These are phyloP conservation scores for Aureobasidium vineae DNA, from an alignment of 2,329 filamentous ascomycete genomes.

Conservation along the genomic window DNA sequence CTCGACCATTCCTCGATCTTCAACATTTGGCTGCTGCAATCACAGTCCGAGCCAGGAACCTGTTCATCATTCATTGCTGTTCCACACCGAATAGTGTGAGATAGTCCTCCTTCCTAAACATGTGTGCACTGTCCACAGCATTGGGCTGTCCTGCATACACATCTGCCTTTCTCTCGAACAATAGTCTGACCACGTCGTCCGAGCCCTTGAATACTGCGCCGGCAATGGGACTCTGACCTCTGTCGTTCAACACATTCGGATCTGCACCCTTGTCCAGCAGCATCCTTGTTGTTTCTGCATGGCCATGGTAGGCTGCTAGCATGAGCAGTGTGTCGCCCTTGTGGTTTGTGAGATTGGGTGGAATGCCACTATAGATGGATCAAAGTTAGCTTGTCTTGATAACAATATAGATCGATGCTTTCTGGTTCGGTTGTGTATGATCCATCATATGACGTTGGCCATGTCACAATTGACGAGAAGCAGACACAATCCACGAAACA, in stretches of 20 bases:
- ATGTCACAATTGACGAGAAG: background rate
- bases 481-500: background rate
- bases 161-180: constrained; percentile 47
- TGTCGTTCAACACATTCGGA: constrained; percentile 65
- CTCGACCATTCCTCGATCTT: background rate
- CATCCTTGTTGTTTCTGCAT: constrained; percentile 59
- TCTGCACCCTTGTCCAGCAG: constrained; percentile 64
- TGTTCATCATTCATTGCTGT: constrained; percentile 28
- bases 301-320: constrained; percentile 69
- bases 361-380: constrained; percentile 50
- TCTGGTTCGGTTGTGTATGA: background rate
- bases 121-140: constrained; percentile 48
- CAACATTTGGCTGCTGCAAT: background rate
- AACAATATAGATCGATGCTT: background rate
- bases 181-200: constrained; percentile 59
- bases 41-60: background rate
- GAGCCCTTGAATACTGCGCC: constrained; percentile 73
- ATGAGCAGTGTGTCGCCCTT: constrained; percentile 73
- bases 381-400: background rate
- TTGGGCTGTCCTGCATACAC: constrained; percentile 45
- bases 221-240: constrained; percentile 66
- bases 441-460: background rate
- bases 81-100: constrained; percentile 39
- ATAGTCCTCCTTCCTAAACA: constrained; percentile 46
- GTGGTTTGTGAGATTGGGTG: constrained; percentile 68